phyloP scores from a whole-genome alignment of 1,284 basidiomycete species.

The Apiotrichum siamense region DNA sequence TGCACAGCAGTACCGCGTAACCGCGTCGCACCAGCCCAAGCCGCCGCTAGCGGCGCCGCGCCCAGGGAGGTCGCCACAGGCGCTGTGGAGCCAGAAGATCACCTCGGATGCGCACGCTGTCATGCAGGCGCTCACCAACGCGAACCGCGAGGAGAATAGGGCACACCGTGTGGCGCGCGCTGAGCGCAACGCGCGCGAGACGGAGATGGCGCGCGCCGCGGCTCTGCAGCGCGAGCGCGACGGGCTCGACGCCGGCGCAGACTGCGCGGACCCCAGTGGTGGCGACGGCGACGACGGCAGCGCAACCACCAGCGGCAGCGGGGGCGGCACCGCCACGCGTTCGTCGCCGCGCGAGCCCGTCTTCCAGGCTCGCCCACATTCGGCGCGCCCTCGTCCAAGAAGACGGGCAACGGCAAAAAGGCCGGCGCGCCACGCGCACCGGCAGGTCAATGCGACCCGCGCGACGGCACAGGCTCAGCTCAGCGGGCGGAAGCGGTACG shows the following conservation, averaged over 20 bases:
- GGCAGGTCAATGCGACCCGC: constrained; percentile 38
- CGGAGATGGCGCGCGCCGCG: constrained; percentile 27
- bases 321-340: too few relatives aligned
- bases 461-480: constrained; percentile 23
- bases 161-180: constrained; percentile 34
- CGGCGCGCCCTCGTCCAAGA: constrained; percentile 13
- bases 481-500: constrained; percentile 27
- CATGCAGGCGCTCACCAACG: constrained; percentile 26
- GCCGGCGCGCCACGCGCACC: constrained; percentile 23
- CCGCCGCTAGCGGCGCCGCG: constrained; percentile 19
- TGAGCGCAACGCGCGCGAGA: constrained; percentile 37
- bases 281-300: too few relatives aligned
- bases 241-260: too few relatives aligned
- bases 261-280: too few relatives aligned
- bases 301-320: neutral
- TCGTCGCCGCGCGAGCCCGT: constrained; percentile 6
- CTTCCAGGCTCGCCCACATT: constrained; percentile 18
- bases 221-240: constrained; percentile 12
- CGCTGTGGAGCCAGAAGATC: constrained; percentile 36
- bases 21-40: constrained; percentile 31
- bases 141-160: constrained; percentile 37
- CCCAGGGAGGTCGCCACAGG: neutral
- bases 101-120: constrained; percentile 30
- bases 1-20: constrained; percentile 39
- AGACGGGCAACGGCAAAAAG: constrained; percentile 13